Evolutionary conservation across 2,329 filamentous ascomycete species (phyloP), one percentile per base, ranked within the genome.

Genomic region (Elsinoe fawcettii): DNA sequence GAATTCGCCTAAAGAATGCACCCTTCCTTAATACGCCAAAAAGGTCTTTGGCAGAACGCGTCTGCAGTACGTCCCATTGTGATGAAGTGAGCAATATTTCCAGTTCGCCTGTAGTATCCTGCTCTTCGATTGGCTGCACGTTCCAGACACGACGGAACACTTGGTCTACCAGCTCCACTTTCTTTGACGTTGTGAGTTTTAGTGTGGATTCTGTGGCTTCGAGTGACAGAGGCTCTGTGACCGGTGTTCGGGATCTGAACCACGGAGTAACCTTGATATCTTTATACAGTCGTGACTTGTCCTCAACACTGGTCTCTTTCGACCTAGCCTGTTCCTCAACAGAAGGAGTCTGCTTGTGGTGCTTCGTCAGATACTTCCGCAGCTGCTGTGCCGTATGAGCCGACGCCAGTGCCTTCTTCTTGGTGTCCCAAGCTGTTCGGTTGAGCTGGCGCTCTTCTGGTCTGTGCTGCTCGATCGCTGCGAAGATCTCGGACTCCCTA

Each of bases 1-100:
- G 57, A 6, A 58, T 51, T 6, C 59, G 58, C 23, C 25, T 47
- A 23, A 58, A 61, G 32, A 60, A 61, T 3, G 34, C 57, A 6
- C 36, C 22, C 9, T 37, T 51, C 25, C 53, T 41, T 20, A 60
- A 46, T 18, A 56, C 32, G 7, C 44, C 43, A 11, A 41, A 51
- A 39, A 61, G 20, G 2, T 37, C 39, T 16, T 53, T 27, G 5
- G 51, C 51, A 22, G 47, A 56, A 32, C 57, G 53, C 1, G 56
- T 61, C 7, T 58, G 55, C 36, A 59, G 25, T 20, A 61, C 39
- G 11, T 34, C 37, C 49, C 57, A 57, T 37, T 61, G 60, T 23
- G 30, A 18, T 2, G 51, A 46, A 5, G 47, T 37, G 12, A 61
- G 43, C 9, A 57, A 9, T 16, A 61, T 57, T 30, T 61, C 58